phyloP scores from a whole-genome alignment of 2,329 filamentous ascomycete species.

The Fusarium sp. region DNA sequence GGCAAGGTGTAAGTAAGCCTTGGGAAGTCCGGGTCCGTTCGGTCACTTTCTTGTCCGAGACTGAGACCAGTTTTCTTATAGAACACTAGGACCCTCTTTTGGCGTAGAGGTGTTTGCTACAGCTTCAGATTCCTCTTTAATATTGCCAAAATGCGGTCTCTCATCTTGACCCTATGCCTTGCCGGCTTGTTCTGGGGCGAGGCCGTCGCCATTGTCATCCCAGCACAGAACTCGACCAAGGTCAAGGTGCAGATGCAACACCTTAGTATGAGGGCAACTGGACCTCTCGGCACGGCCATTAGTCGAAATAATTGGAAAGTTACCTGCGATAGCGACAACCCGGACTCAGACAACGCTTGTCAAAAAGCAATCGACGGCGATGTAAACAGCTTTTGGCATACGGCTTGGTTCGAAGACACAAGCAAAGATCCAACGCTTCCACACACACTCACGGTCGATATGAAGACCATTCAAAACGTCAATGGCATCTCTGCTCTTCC shows the following conservation, averaged over 20 bases:
- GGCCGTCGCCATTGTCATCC: not conserved
- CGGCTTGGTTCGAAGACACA: not conserved
- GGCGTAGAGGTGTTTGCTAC: too few species aligned
- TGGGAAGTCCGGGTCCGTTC: not conserved
- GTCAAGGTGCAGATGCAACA: slow-evolving; percentile 23
- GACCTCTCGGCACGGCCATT: slow-evolving; percentile 21
- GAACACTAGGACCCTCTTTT: not conserved
- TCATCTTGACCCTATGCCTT: slow-evolving; percentile 19
- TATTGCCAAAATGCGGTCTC: slow-evolving; percentile 5
- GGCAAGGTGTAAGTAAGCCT: not conserved
- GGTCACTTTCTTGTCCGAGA: not conserved
- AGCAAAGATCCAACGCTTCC: slow-evolving; percentile 12
- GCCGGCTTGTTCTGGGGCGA: not conserved
- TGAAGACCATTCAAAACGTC: slow-evolving; percentile 20
- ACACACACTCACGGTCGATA: slow-evolving; percentile 21
- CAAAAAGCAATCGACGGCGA: slow-evolving; percentile 28
- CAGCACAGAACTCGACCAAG: not conserved
- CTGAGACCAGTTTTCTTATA: not conserved
- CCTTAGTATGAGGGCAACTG: slow-evolving; percentile 23
- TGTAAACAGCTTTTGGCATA: slow-evolving; percentile 27
- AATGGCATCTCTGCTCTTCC: slow-evolving; percentile 29
- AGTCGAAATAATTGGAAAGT: slow-evolving; percentile 22
- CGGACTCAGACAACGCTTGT: slow-evolving; percentile 13
- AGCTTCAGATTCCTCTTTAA: not conserved
- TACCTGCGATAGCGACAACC: slow-evolving; percentile 22